Evolutionary conservation across 2,329 filamentous ascomycete genomes (phyloP), one percentile per base, ranked within the genome.

Genomic region (Calycina marina): DNA sequence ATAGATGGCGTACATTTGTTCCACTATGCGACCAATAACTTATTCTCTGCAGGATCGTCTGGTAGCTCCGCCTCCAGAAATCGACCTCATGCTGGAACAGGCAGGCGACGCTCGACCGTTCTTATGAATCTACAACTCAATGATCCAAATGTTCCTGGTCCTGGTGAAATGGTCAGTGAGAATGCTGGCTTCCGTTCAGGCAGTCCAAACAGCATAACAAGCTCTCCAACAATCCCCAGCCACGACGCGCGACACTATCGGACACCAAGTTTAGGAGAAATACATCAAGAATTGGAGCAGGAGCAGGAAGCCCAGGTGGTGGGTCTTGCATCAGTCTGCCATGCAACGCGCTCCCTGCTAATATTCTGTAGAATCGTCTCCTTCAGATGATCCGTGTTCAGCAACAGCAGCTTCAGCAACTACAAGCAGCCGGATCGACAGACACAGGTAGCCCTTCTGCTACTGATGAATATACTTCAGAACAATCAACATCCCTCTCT

Each of bases 231-330:
- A 31, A 45, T 40, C 22, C 25, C 40, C 5, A 45, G 34, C 25
- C 8, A 8, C 2, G 70, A 74, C 43, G 68, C 72, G 11, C 66
- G 72, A 43, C 77, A 80, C 47, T 68, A 72, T 42, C 65, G 79
- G 30, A 59, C 75, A 1, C 77, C 77, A 2, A 84, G 78, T 50
- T 55, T 85, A 40, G 79, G 79, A 12, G 78, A 84, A 54, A 67
- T 85, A 25, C 78, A 85, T 44, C 79, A 85, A 50, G 77, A 84
- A 55, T 62, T 85, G 2, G 79, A 85, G 53, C 77, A 74, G 32
- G 79, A 85, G 56, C 78, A 84, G 51, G 79, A 85, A 49, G 76
- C 72, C 14, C 78, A 84, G 56, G 79, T 85, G 41, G 73, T 77
- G 59, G 31, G 69, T 56, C 11, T 26, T 13, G 6, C 15, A 12